phyloP scores from a whole-genome alignment of 306 rosid genomes.

The Lathyrus aphaca region DNA sequence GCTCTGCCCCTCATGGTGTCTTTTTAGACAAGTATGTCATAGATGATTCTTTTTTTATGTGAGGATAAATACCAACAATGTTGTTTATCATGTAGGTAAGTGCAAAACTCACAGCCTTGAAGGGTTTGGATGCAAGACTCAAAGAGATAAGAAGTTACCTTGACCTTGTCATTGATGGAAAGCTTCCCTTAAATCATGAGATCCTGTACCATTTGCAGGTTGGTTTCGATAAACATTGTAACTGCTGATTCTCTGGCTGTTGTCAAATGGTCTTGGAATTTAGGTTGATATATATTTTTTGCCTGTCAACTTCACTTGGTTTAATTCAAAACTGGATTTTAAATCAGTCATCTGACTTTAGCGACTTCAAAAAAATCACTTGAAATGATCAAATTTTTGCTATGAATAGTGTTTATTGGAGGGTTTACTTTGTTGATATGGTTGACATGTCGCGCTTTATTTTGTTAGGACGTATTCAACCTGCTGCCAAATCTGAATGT shows the following conservation, averaged over 20 bases:
- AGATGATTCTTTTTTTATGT: constrained; percentile 8
- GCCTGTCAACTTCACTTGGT: background rate
- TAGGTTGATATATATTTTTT: background rate
- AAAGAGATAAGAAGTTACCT: constrained; percentile 78
- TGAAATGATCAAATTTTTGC: constrained; percentile 5
- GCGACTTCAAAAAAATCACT: background rate
- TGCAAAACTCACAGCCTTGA: constrained; percentile 85
- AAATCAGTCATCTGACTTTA: background rate
- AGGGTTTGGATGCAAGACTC: constrained; percentile 87
- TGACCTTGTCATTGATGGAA: constrained; percentile 78
- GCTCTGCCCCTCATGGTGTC: background rate
- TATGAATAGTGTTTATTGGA: background rate
- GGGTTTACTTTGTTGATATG: background rate
- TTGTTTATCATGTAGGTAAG: constrained; percentile 55
- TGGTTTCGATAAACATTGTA: background rate
- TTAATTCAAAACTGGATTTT: constrained; percentile 5
- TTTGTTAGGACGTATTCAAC: constrained; percentile 46
- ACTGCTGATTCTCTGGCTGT: constrained; percentile 14
- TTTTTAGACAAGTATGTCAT: background rate
- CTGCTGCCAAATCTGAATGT: constrained; percentile 53
- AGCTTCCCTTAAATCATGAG: constrained; percentile 86
- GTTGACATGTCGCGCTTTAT: constrained; percentile 25
- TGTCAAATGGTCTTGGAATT: constrained; percentile 22
- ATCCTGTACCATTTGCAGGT: constrained; percentile 92
- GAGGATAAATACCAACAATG: constrained; percentile 1